Base-by-base conservation (phyloP, 495 filamentous ascomycete species). In the Aspergillus sclerotioniger region DNA sequence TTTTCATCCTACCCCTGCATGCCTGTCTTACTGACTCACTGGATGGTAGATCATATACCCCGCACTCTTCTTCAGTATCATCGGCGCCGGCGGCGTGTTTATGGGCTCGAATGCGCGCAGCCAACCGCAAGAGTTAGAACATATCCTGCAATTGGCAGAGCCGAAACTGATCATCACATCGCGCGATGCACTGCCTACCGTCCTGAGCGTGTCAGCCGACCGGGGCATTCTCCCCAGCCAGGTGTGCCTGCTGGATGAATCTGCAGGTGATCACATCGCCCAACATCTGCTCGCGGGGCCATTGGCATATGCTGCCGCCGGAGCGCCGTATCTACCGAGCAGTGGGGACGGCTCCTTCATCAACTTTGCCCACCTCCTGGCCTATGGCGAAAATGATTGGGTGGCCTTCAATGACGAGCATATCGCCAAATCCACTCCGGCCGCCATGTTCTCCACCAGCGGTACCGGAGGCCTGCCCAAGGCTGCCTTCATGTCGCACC, bases 401-500 rank as follows among this genome's bases (percentile, higher is more conserved):
- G 53, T 79, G 44, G 70, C 70, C 13, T 82, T 86, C 60, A 62
- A 79, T n/a, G 71, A 80, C 57, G 71, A 75, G 20, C 57, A 54
- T 33, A 64, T 69, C 31, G 74, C 78, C 21, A 75, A 73, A 56
- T 68, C 72, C 35, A 83, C 81, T 1, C 79, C 78, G 3, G 79
- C 81, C 3, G 77, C 78, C 50, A 73, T 81, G 67, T 76, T 82
- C 48, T 80, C 77, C 47, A 83, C 79, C 41, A 84, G 81, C 55
- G 82, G 82, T 6, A 85, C 82, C 0, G 82, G 84, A 21, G 84
- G 83, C 2, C 65, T 86, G 8, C 84, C 84, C 31, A 87, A 84
- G 61, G 82, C 75, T 13, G 83, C 81, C 6, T 71, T 80, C 48
- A 67, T 81, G 56, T 79, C 77, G 17, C 83, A 82, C 63, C 69